Conservation (phyloP, 1,284 basidiomycete genomes). For the Microbotryum lychnidis-dioicae region DNA sequence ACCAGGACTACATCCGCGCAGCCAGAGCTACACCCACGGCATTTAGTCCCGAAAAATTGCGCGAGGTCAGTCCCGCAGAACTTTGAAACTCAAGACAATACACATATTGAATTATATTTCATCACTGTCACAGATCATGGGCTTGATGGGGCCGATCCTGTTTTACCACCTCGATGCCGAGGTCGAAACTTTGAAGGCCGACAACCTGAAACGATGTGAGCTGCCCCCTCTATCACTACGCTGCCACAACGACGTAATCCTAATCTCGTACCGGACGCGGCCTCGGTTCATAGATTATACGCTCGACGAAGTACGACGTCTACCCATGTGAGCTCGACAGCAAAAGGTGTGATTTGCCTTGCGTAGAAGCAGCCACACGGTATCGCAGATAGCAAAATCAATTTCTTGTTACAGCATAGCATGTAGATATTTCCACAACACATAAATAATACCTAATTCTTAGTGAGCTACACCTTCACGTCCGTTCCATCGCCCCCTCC, state of each 20-base stretch:
- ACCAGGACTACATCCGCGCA: conserved; percentile 2
- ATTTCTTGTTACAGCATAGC: too few relatives aligned
- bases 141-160: conserved; percentile 15
- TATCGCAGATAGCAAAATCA: too few relatives aligned
- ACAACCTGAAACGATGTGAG: conserved; percentile 3
- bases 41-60: conserved; percentile 14
- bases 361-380: background rate
- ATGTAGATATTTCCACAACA: too few relatives aligned
- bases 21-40: conserved; percentile 3
- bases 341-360: too few relatives aligned
- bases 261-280: too few relatives aligned
- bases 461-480: too few relatives aligned
- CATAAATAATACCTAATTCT: too few relatives aligned
- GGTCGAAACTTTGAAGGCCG: conserved; percentile 14
- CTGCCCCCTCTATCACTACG: background rate
- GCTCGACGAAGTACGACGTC: conserved; percentile 16
- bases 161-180: conserved; percentile 29
- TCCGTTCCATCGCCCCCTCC: too few relatives aligned
- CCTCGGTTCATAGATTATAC: background rate
- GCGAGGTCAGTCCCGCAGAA: background rate
- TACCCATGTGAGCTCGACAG: conserved; percentile 18
- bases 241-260: background rate
- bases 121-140: conserved; percentile 1
- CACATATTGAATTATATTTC: too few relatives aligned
- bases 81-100: too few relatives aligned